phyloP scores from a whole-genome alignment of 2,329 filamentous ascomycete genomes.

The Fusarium sp. region DNA sequence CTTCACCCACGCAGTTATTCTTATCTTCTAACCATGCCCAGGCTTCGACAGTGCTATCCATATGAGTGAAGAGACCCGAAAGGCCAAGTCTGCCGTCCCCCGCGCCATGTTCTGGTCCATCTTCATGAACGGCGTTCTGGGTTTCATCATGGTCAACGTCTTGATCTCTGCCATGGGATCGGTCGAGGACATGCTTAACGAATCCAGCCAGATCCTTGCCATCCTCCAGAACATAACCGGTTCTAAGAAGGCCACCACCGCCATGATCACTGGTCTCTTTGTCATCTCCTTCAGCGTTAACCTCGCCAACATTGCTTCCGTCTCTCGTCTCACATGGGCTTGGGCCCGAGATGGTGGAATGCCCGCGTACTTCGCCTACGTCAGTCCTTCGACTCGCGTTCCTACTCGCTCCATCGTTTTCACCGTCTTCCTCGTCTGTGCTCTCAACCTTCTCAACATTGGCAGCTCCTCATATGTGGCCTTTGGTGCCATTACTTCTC shows the following conservation, averaged over 20 bases:
- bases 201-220: conserved; percentile 44
- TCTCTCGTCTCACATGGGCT: conserved; percentile 47
- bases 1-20: accelerated
- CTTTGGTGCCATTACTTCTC: conserved; percentile 44
- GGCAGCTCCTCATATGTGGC: conserved; percentile 46
- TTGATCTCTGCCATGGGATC: conserved; percentile 47
- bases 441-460: conserved; percentile 46
- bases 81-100: conserved; percentile 45
- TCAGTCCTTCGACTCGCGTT: conserved; percentile 38
- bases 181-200: conserved; percentile 42
- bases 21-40: conserved; percentile 2
- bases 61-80: conserved; percentile 47
- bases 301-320: conserved; percentile 45
- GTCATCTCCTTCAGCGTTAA: conserved; percentile 47
- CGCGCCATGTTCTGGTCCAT: conserved; percentile 50
- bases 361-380: conserved; percentile 45
- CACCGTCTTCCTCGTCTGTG: conserved; percentile 46
- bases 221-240: conserved; percentile 41
- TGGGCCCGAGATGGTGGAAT: conserved; percentile 47
- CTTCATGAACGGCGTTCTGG: conserved; percentile 47
- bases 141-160: conserved; percentile 48
- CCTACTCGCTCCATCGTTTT: conserved; percentile 43
- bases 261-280: conserved; percentile 46
- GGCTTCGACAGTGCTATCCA: conserved; percentile 48
- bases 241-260: conserved; percentile 40